Conservation (phyloP, 208 protist genomes). For the Tritrichomonas foetus region DNA sequence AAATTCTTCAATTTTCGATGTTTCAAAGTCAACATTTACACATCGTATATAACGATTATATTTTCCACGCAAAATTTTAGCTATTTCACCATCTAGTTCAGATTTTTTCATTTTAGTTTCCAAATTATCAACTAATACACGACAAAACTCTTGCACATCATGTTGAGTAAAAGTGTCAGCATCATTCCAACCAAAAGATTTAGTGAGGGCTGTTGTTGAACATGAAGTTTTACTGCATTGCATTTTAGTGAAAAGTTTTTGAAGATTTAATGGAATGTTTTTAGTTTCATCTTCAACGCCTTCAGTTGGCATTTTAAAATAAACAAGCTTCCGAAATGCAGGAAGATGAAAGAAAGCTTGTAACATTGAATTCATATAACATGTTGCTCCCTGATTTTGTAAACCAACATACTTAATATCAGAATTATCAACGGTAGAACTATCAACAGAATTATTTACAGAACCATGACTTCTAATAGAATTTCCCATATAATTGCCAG, state of each 20-base stretch:
- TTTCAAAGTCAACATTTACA: constrained; percentile 71
- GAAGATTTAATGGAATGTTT: background rate
- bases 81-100: constrained; percentile 43
- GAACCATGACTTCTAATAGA: too few species aligned
- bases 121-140: constrained; percentile 74
- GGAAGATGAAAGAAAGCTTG: constrained; percentile 69
- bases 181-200: background rate
- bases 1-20: constrained; percentile 59
- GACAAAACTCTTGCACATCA: constrained; percentile 71
- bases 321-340: constrained; percentile 53
- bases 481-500: too few species aligned
- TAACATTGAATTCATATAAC: constrained; percentile 79
- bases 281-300: background rate
- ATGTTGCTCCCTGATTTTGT: constrained; percentile 77
- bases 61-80: constrained; percentile 43
- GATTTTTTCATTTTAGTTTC: constrained; percentile 74
- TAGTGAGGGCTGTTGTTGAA: background rate
- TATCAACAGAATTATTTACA: too few species aligned
- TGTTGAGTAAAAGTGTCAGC: constrained; percentile 75
- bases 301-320: background rate
- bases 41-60: constrained; percentile 67
- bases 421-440: too few species aligned
- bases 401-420: constrained; percentile 73
- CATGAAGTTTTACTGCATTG: background rate
- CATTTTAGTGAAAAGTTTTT: background rate